These are phyloP conservation scores for Epichloe elymi DNA, from an alignment of 2,329 filamentous ascomycete species.

Conservation along the genomic window DNA sequence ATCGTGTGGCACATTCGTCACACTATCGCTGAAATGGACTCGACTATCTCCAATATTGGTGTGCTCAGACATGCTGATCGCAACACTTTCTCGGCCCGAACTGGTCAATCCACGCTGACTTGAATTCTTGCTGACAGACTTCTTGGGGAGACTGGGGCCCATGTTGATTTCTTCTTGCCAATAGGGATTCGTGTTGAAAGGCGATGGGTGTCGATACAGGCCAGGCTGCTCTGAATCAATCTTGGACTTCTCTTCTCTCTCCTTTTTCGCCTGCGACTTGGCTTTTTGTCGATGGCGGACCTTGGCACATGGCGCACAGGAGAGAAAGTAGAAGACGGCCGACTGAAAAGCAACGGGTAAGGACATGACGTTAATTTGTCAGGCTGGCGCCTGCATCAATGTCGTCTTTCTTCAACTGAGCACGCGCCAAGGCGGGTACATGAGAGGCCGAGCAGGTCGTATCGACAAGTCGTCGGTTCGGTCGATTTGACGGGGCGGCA, in stretches of 20 bases:
- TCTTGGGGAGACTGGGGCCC: slow-evolving; percentile 61
- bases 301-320: slow-evolving; percentile 67
- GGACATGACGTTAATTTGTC: slow-evolving; percentile 22
- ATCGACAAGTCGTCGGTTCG: neutral
- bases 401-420: slow-evolving; percentile 4
- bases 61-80: slow-evolving; percentile 23
- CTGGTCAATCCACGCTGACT: slow-evolving; percentile 49
- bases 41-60: slow-evolving; percentile 26
- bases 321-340: slow-evolving; percentile 63
- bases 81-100: slow-evolving; percentile 41
- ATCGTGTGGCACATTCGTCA: slow-evolving; percentile 24
- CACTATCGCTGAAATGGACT: slow-evolving; percentile 18
- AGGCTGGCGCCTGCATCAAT: slow-evolving; percentile 2
- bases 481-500: neutral
- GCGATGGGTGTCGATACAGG: slow-evolving; percentile 64
- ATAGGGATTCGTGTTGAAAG: slow-evolving; percentile 76
- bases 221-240: slow-evolving; percentile 57
- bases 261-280: slow-evolving; percentile 55
- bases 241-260: slow-evolving; percentile 50
- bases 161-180: slow-evolving; percentile 79
- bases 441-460: slow-evolving; percentile 4
- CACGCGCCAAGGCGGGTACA: slow-evolving; percentile 6
- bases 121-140: slow-evolving; percentile 42
- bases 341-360: slow-evolving; percentile 54
- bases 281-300: slow-evolving; percentile 56